Conservation (phyloP, 2,329 filamentous ascomycete genomes). For the Volutella citrinella region DNA sequence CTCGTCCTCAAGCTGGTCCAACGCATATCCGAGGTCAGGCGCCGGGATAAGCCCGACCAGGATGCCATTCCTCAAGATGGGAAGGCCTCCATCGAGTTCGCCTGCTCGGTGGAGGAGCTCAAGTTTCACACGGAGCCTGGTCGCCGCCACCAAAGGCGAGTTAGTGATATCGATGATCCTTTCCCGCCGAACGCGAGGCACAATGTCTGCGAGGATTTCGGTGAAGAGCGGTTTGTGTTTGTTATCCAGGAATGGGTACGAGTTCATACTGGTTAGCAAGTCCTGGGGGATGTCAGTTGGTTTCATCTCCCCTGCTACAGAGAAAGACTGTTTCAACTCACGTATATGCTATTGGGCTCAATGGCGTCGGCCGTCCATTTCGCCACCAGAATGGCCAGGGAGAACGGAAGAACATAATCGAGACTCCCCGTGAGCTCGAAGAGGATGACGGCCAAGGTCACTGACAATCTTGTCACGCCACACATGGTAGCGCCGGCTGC, state of each 20-base stretch:
- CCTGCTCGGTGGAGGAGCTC: slow-evolving; percentile 79
- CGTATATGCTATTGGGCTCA: slow-evolving; percentile 91
- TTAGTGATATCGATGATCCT: slow-evolving; percentile 84
- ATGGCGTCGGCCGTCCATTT: slow-evolving; percentile 98
- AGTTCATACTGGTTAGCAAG: slow-evolving; percentile 92
- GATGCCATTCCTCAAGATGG: slow-evolving; percentile 74
- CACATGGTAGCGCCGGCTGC: slow-evolving; percentile 98
- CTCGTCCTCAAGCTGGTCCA: slow-evolving; percentile 81
- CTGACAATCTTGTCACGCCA: slow-evolving; percentile 87
- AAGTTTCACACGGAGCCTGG: slow-evolving; percentile 74
- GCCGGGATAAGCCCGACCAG: slow-evolving; percentile 90
- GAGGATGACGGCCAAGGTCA: slow-evolving; percentile 90
- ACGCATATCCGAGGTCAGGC: slow-evolving; percentile 87
- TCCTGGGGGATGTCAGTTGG: slow-evolving; percentile 51
- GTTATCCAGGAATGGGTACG: slow-evolving; percentile 95
- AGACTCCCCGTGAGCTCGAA: slow-evolving; percentile 95
- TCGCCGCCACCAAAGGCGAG: slow-evolving; percentile 76
- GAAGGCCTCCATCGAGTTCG: slow-evolving; percentile 87
- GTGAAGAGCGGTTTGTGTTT: slow-evolving; percentile 92
- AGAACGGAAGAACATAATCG: slow-evolving; percentile 94
- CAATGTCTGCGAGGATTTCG: slow-evolving; percentile 81
- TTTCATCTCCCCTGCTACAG: not conserved
- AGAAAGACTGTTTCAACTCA: slow-evolving; percentile 37
- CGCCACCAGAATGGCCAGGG: slow-evolving; percentile 84
- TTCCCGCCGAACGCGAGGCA: slow-evolving; percentile 69